Base-by-base conservation (phyloP, 2,329 filamentous ascomycete genomes). In the Phoma sp. region DNA sequence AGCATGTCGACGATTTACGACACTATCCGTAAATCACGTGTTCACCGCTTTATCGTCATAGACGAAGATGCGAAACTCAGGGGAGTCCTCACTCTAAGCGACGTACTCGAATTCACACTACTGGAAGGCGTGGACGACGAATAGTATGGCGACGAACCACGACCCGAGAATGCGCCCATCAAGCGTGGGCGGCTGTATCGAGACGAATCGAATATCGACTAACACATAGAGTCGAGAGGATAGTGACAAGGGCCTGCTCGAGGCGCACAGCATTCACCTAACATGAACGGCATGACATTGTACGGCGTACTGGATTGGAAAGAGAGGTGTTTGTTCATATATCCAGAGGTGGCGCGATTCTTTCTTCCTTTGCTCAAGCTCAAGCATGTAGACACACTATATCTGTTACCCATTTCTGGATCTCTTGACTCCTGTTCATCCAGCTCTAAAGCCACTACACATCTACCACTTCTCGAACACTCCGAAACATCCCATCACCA, bases 1-100 rank as follows among this genome's bases (percentile, higher is more conserved):
- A 88, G 93, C 51, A 84, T 99, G 44, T 94, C 96, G 73, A 94
- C 93, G 10, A 95, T 99, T 65, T 98, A 98, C 74, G 93, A 97
- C 75, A 98, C 95, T 1, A 91, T 99, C 65, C 90, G 94, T 64
- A 96, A 94, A 78, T 96, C 93, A 40, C 85, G 96, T 58, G 94
- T 99, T 25, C 95, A 99, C 77, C 86, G 95, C 60, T 82, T 99
- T 62, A 88, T 98, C 52, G 89, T 99, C 43, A 91, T 99, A 54
- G 93, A 99, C 75, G 92, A 97, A 63, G 85, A 93, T 47, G 91
- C 88, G 72, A 87, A 88, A 64, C 85, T 99, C 51, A 90, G 89
- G 74, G 95, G 95, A 41, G 86, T 99, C 51, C 87, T 99, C 57
- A 97, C 93, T 6, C 82, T 99, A 50, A 98, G 94, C 55, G 95